Percentiles rank a stretch among this genome's conserved stretches.
These are phyloP conservation scores for Arthrobotrys sphaeroides DNA, from an alignment of 2,329 filamentous ascomycete genomes.

Conservation along the genomic window DNA sequence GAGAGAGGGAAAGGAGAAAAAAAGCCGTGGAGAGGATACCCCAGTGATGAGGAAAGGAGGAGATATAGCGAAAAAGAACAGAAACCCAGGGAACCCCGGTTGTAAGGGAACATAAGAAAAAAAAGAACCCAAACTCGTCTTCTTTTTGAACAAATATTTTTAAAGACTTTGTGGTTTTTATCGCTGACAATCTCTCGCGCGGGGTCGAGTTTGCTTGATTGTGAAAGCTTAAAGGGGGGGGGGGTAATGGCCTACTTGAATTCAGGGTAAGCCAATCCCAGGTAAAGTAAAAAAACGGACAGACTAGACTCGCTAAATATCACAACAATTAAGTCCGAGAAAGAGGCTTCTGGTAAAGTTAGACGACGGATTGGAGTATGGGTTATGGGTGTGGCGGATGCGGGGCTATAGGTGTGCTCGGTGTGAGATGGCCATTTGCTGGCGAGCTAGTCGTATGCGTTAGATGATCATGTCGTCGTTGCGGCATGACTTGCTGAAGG, in stretches of 20 bases:
- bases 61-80: slow-evolving; percentile 50
- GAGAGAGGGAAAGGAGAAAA: not conserved
- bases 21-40: not conserved
- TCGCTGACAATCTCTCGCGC: not conserved
- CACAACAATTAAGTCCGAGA: slow-evolving; percentile 32
- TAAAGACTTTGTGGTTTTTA: slow-evolving; percentile 38
- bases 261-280: not conserved
- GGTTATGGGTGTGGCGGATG: slow-evolving; percentile 32
- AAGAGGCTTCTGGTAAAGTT: slow-evolving; percentile 14
- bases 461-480: slow-evolving; percentile 36
- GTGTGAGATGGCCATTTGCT: slow-evolving; percentile 29
- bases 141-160: slow-evolving; percentile 53
- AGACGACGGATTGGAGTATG: slow-evolving; percentile 9
- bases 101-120: slow-evolving; percentile 18
- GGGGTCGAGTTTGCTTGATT: slow-evolving; percentile 1
- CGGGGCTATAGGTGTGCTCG: slow-evolving; percentile 24
- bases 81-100: slow-evolving; percentile 23
- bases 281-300: slow-evolving; percentile 29
- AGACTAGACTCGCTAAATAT: slow-evolving; percentile 51
- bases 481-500: slow-evolving; percentile 47
- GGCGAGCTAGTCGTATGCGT: slow-evolving; percentile 30
- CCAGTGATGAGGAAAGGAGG: slow-evolving; percentile 16
- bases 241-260: not conserved
- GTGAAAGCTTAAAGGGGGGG: not conserved
- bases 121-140: slow-evolving; percentile 54